phyloP scores from a whole-genome alignment of 1,139 yeast genomes.

The Hyphopichia pseudoburtonii region DNA sequence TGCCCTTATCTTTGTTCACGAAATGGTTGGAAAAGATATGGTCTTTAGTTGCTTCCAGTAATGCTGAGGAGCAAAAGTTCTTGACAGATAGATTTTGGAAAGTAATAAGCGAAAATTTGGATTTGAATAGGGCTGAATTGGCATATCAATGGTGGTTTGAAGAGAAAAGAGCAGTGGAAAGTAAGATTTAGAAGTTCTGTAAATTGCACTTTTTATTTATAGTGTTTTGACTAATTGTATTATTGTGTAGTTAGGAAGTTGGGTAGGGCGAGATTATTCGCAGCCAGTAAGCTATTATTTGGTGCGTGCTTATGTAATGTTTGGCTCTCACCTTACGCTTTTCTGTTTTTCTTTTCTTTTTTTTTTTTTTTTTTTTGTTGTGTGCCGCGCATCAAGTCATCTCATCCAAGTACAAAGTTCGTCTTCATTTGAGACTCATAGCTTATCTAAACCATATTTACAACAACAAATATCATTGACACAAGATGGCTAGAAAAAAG shows the following conservation, averaged over 20 bases:
- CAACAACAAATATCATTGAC: background rate
- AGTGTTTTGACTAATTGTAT: no score
- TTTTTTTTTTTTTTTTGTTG: background rate
- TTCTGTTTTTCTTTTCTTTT: background rate
- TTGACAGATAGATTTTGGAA: slow-evolving; percentile 37
- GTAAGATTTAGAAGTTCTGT: no score
- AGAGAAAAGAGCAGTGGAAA: slow-evolving; percentile 15
- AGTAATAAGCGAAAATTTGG: slow-evolving; percentile 48
- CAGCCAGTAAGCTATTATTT: no score
- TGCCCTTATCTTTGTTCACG: slow-evolving; percentile 44
- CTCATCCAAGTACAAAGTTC: no score
- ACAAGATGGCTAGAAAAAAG: slow-evolving; percentile 82
- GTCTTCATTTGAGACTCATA: no score
- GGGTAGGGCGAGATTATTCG: no score
- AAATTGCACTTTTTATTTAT: no score
- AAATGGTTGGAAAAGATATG: slow-evolving; percentile 52
- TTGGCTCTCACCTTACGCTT: no score
- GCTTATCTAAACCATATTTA: background rate
- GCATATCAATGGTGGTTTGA: slow-evolving; percentile 71
- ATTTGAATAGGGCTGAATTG: slow-evolving; percentile 58
- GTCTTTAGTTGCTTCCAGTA: slow-evolving; percentile 39
- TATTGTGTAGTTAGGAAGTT: no score
- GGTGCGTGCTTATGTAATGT: no score
- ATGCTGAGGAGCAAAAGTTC: slow-evolving; percentile 31
- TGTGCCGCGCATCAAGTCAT: background rate